phyloP scores from a whole-genome alignment of 2,329 filamentous ascomycete genomes.

The Albifimbria verrucaria region DNA sequence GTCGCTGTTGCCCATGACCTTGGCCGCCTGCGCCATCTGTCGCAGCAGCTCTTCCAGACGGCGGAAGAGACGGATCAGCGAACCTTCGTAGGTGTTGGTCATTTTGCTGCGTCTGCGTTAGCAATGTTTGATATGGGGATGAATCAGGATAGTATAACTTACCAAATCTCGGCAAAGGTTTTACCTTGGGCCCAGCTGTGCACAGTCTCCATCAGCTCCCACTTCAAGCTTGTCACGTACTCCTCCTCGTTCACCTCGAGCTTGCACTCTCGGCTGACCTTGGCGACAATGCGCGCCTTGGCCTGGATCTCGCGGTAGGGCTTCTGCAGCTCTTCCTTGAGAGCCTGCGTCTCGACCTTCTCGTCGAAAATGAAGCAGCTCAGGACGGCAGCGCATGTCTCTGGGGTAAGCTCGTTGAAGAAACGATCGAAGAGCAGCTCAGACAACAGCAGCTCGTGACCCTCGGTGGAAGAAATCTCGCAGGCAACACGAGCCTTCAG shows the following conservation, averaged over 20 bases:
- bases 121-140: slow-evolving; percentile 5
- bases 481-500: slow-evolving; percentile 96
- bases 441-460: slow-evolving; percentile 88
- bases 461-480: slow-evolving; percentile 87
- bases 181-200: slow-evolving; percentile 87
- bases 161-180: slow-evolving; percentile 93
- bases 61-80: slow-evolving; percentile 91
- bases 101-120: slow-evolving; percentile 70
- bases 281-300: slow-evolving; percentile 84
- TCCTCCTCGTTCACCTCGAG: slow-evolving; percentile 92
- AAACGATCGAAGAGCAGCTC: slow-evolving; percentile 96
- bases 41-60: slow-evolving; percentile 89
- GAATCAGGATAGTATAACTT: slow-evolving; percentile 40
- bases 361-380: slow-evolving; percentile 98
- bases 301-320: slow-evolving; percentile 82
- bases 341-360: slow-evolving; percentile 73
- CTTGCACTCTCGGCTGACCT: slow-evolving; percentile 93
- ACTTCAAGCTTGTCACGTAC: slow-evolving; percentile 86
- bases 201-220: slow-evolving; percentile 95
- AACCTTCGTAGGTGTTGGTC: slow-evolving; percentile 97
- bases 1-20: slow-evolving; percentile 97
- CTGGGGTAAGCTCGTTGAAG: slow-evolving; percentile 92
- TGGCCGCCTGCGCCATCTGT: slow-evolving; percentile 92
- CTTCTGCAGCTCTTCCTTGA: slow-evolving; percentile 83
- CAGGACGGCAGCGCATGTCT: slow-evolving; percentile 80